Evolutionary conservation across 805 yeast genomes (phyloP), one percentile per base, ranked within the genome.

Genomic region (Phaffomyces thermotolerans): DNA sequence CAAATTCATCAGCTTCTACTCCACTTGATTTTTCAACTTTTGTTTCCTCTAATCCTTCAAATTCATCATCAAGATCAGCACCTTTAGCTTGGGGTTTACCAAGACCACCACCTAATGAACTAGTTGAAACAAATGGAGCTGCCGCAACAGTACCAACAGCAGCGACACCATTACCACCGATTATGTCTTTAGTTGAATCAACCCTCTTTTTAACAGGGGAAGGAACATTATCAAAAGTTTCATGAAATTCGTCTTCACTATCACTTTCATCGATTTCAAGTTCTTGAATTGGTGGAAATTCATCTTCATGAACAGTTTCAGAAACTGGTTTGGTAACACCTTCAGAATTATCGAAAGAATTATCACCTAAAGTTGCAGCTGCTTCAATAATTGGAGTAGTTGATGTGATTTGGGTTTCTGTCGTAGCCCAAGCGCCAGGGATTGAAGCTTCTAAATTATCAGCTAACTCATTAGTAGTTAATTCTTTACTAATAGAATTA

Each of bases 251-350:
- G 20, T 64, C 29, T 10, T 75, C 67, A 4, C 78, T 70, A 18
- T 71, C 74, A 46, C 75, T 72, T 47, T 77, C 83, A 37, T 71
- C 75, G 35, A 70, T 64, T 22, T 76, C 74, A 29, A 78, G 57
- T 50, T 81, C 81, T 49, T 68, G 62, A 36, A 80, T 75, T 25
- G 86, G 82, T 10, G 85, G 84, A 52, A 80, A 79, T 50, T 79
- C 85, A 13, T 69, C 72, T 39, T 63, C 68, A 36, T 79, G 85
- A 13, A 68, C 72, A 40, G 63, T 68, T 37, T 43, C 23, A 13
- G 34, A 36, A 7, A 36, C 18, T 15, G 17, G 31, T 10, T 34
- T 34, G 8, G 43, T 33, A 9, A 10, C 13, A 27, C 6, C 14
- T 27, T 10, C 29, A 27, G 14, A 27, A 9, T 27, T 13, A 27